Conservation (phyloP, 768 basidiomycete species). For the Asterophora parasitica region DNA sequence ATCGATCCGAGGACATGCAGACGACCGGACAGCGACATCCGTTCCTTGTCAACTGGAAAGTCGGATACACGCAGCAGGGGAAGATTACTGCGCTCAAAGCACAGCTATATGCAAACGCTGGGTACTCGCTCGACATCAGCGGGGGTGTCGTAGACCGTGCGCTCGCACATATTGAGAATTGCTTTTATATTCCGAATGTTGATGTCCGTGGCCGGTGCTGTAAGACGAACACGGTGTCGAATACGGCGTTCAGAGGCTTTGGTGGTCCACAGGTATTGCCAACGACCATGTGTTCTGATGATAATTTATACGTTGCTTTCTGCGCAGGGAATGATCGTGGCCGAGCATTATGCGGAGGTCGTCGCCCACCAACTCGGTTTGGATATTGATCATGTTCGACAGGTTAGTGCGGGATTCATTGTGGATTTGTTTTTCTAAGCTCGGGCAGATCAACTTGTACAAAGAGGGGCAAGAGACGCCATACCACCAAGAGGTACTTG, state of each 20-base stretch:
- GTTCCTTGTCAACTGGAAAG: conserved; percentile 14
- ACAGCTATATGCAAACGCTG: conserved; percentile 12
- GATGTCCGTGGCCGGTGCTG: conserved; percentile 11
- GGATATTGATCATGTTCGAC: conserved; percentile 14
- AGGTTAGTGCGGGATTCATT: neutral
- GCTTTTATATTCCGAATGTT: conserved; percentile 15
- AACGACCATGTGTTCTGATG: neutral
- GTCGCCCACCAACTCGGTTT: conserved; percentile 10
- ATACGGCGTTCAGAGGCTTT: conserved; percentile 16
- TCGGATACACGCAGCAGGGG: conserved; percentile 12
- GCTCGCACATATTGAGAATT: conserved; percentile 13
- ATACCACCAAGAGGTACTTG: conserved; percentile 12
- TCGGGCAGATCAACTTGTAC: conserved; percentile 11
- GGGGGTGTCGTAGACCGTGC: conserved; percentile 16
- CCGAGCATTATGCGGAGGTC: conserved; percentile 13
- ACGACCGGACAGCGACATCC: conserved; percentile 16
- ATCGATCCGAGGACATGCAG: conserved; percentile 15
- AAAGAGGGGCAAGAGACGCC: conserved; percentile 17
- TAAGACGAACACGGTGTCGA: conserved; percentile 15
- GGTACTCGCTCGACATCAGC: conserved; percentile 14
- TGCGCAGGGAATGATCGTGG: conserved; percentile 10
- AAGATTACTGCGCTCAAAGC: conserved; percentile 13
- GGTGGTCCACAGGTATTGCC: conserved; percentile 12
- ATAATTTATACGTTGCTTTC: neutral
- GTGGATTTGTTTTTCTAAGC: neutral